phyloP scores from a whole-genome alignment of 2,329 filamentous ascomycete genomes.

The Cercospora sojina region DNA sequence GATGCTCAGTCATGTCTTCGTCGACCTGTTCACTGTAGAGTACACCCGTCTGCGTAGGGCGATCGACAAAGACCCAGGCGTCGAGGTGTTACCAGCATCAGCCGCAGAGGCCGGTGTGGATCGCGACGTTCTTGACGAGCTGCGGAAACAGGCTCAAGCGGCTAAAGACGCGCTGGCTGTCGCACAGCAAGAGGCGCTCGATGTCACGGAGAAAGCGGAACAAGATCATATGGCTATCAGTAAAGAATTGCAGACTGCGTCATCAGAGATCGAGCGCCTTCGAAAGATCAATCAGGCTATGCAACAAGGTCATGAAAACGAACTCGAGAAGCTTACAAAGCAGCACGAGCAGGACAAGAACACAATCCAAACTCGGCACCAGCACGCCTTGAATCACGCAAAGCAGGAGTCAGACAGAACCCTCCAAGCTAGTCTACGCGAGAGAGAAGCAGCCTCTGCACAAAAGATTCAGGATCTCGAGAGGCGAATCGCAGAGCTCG shows the following conservation, averaged over 20 bases:
- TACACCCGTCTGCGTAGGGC: conserved; percentile 81
- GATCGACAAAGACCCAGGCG: conserved; percentile 84
- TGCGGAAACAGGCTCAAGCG: conserved; percentile 74
- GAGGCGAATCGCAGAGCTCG: conserved; percentile 32
- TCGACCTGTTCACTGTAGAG: conserved; percentile 95
- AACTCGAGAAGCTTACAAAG: conserved; percentile 47
- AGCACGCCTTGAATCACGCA: conserved; percentile 31
- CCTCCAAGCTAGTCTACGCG: conserved; percentile 30
- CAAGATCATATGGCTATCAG: conserved; percentile 41
- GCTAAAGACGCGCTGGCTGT: conserved; percentile 62
- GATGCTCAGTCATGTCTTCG: conserved; percentile 70
- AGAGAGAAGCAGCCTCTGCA: conserved; percentile 29
- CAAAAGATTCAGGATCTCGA: conserved; percentile 35
- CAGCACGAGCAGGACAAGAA: conserved; percentile 43
- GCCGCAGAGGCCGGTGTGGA: conserved; percentile 90
- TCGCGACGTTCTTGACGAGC: conserved; percentile 83
- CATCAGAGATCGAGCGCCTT: conserved; percentile 52
- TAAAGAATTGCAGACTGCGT: conserved; percentile 48
- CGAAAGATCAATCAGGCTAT: conserved; percentile 69
- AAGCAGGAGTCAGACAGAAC: conserved; percentile 33
- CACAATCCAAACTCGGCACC: conserved; percentile 38
- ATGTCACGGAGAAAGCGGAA: conserved; percentile 58
- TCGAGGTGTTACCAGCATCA: conserved; percentile 77
- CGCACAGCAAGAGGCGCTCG: conserved; percentile 56
- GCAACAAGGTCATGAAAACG: conserved; percentile 66